phyloP scores from a whole-genome alignment of 1,284 basidiomycete genomes.

The Puccinia polysora region DNA sequence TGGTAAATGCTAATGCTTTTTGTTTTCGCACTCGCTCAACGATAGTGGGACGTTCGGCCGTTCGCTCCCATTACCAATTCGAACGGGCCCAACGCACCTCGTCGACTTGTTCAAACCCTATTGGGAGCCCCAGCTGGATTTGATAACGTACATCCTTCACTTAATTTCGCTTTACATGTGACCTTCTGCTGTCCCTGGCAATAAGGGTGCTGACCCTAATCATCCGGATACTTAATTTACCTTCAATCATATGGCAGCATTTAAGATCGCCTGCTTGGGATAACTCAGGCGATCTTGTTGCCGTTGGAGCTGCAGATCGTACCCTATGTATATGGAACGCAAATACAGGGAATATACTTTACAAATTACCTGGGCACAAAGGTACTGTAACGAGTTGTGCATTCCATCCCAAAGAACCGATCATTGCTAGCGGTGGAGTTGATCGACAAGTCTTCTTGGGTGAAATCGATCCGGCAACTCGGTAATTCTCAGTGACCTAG shows the following conservation, averaged over 20 bases:
- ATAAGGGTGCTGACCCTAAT: neutral
- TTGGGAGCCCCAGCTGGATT: constrained; percentile 50
- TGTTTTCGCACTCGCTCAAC: neutral
- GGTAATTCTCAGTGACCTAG: too few species aligned
- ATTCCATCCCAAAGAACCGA: constrained; percentile 52
- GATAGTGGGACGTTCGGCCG: constrained; percentile 52
- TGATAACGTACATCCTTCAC: constrained; percentile 49
- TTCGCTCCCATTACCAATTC: constrained; percentile 47
- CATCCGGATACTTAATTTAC: neutral
- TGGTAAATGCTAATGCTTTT: neutral
- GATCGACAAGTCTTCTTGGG: constrained; percentile 26
- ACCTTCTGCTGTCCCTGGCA: neutral
- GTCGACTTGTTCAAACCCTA: constrained; percentile 50
- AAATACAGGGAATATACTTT: constrained; percentile 46
- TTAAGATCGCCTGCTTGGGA: constrained; percentile 37
- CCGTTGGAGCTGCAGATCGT: constrained; percentile 38
- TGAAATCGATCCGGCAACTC: constrained; percentile 15
- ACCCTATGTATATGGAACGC: constrained; percentile 36
- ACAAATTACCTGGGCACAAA: constrained; percentile 52
- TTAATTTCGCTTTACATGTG: constrained; percentile 49
- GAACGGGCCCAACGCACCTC: constrained; percentile 43
- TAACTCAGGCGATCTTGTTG: constrained; percentile 27
- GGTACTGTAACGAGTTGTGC: constrained; percentile 52
- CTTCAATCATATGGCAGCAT: constrained; percentile 18
- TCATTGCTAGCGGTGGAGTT: constrained; percentile 46